phyloP scores from a whole-genome alignment of 768 basidiomycete species.

The Lanmaoa rubissima region DNA sequence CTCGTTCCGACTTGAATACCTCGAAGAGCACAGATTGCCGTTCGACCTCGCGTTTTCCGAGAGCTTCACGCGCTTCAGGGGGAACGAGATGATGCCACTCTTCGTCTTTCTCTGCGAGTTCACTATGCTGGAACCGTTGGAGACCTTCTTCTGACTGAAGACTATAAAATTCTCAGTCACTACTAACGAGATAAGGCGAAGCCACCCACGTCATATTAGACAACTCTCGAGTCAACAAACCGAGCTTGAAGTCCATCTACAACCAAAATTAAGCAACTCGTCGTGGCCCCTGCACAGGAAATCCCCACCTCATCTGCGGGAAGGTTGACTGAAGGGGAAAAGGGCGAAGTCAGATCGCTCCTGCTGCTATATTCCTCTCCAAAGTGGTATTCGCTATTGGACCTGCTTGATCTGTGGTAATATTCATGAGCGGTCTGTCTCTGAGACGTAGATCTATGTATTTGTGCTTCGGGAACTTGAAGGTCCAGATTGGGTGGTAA shows the following conservation, averaged over 20 bases:
- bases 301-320: conserved; percentile 38
- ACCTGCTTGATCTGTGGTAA: conserved; percentile 40
- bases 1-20: conserved; percentile 83
- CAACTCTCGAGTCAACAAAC: conserved; percentile 33
- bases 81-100: conserved; percentile 86
- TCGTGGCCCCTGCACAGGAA: conserved; percentile 24
- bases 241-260: conserved; percentile 28
- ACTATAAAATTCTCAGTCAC: conserved; percentile 35
- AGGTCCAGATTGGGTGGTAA: conserved; percentile 37
- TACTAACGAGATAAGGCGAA: neutral
- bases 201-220: conserved; percentile 41
- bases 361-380: conserved; percentile 14
- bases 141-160: conserved; percentile 64
- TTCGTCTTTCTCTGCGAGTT: conserved; percentile 64
- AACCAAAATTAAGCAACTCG: conserved; percentile 7
- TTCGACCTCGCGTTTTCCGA: conserved; percentile 77
- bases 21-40: conserved; percentile 89
- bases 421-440: conserved; percentile 28
- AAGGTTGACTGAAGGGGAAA: conserved; percentile 36
- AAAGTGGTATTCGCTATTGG: conserved; percentile 32
- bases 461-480: conserved; percentile 46
- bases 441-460: conserved; percentile 46
- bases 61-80: conserved; percentile 59
- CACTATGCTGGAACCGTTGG: conserved; percentile 63
- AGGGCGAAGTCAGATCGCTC: conserved; percentile 31